A percentile compares a stretch with the other conserved stretches of the same genome.
These are phyloP conservation scores for Yamadazyma oceani DNA, from an alignment of 1,139 yeast species.

Conservation along the genomic window DNA sequence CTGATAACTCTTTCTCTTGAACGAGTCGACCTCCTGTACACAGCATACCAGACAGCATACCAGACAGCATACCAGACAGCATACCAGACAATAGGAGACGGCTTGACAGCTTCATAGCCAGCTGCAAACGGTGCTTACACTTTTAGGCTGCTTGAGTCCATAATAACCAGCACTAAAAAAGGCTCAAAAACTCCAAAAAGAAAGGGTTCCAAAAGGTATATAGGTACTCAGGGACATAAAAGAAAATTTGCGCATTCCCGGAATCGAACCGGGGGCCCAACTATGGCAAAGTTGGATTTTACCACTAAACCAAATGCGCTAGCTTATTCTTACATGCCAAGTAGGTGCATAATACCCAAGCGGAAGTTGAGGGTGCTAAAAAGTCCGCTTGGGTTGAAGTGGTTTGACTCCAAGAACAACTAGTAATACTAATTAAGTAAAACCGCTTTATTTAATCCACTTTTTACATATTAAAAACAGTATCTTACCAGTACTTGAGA, in stretches of 20 bases:
- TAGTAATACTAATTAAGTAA: neutral
- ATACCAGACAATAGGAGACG: too few species aligned
- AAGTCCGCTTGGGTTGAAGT: conserved; percentile 1
- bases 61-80: too few species aligned
- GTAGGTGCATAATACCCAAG: neutral
- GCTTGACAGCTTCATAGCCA: too few species aligned
- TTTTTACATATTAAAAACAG: neutral
- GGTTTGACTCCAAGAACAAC: conserved; percentile 1
- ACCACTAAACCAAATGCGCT: conserved; percentile 3
- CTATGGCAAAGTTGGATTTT: conserved; percentile 4
- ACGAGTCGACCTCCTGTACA: too few species aligned
- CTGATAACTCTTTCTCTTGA: too few species aligned
- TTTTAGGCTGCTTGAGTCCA: too few species aligned
- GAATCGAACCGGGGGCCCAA: conserved; percentile 4
- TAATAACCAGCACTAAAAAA: too few species aligned
- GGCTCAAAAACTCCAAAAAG: too few species aligned
- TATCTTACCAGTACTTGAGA: neutral
- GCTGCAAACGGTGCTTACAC: too few species aligned
- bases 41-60: too few species aligned
- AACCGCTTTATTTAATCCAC: neutral
- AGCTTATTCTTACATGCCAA: neutral
- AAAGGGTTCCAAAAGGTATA: too few species aligned
- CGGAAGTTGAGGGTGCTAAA: conserved; percentile 1
- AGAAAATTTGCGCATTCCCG: conserved; percentile 2
- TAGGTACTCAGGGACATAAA: neutral